Base-by-base conservation (phyloP, 331 rosid genomes). In the Rhamnella rubrinervis region DNA sequence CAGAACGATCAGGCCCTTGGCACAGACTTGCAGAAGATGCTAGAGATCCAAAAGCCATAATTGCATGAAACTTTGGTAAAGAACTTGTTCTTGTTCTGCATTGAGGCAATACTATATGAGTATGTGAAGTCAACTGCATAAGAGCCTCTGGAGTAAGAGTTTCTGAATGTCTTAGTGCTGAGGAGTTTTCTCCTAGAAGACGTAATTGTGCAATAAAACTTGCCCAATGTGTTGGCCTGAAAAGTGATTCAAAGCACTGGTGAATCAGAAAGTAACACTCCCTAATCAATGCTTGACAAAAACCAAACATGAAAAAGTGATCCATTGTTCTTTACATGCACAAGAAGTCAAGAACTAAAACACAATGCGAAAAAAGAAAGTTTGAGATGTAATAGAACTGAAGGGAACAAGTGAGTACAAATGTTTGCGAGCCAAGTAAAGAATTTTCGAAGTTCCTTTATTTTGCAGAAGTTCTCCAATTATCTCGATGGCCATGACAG, bases 181-280 rank as follows among this genome's bases (percentile, higher is more conserved):
- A 71, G 49, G 76, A 72, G 13, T 53, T 63, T 53, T 23, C 49
- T 13, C 55, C 76, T 12, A 72, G 76, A n/a, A 55, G 31, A 18
- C 62, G 57, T 57, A 72, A 15, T 28, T 55, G 17, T 64, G 25
- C 17, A 18, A 55, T 31, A 26, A 72, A 72, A 56, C 12, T 61
- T 38, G 55, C 70, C 76, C 76, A 72, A n/a, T 63, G 76, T 63
- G 52, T 40, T 12, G 63, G 46, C 70, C 76, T 72, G 70, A 63
- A 53, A 63, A 14, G 41, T 28, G 7, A 16, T 17, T 7, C 7
- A 53, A 53, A n/a, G 35, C 35, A 31, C 35, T 31, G 5, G 35
- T 31, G 35, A 31, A 31, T 31, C 4, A 4, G 35, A 31, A 31
- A 31, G 35, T 31, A 31, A 31, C 5, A 31, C 5, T 31, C 5